Conservation (phyloP, 257 asterid species). For the Plantago elongata region DNA sequence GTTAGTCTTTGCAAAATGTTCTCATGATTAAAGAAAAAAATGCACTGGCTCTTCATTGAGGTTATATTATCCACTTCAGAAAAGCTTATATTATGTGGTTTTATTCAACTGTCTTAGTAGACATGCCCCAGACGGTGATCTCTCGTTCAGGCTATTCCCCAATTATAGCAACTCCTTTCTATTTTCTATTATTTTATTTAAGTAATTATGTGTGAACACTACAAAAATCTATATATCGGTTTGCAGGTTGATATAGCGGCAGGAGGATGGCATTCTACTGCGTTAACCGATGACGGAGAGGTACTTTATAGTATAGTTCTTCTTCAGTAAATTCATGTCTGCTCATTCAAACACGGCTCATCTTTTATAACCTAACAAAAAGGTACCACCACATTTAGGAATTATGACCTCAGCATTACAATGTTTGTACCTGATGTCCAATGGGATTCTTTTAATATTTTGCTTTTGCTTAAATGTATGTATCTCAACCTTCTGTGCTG, state of each 20-base stretch:
- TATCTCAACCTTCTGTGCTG: no score
- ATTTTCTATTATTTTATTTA: no score
- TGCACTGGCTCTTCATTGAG: background rate
- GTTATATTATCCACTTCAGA: background rate
- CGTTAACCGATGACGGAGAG: slow-evolving; percentile 92
- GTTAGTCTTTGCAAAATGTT: no score
- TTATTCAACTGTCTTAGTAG: slow-evolving; percentile 9
- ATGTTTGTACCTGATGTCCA: no score
- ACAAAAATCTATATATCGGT: slow-evolving; percentile 16
- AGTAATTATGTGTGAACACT: no score
- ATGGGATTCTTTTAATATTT: no score
- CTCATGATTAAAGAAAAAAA: background rate
- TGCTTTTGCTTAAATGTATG: no score
- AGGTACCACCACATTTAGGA: background rate
- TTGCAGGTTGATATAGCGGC: slow-evolving; percentile 95
- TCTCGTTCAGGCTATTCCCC: no score
- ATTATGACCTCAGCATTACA: background rate
- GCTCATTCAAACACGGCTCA: background rate
- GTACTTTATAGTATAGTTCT: slow-evolving; percentile 30
- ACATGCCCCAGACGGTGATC: no score
- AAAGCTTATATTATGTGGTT: background rate
- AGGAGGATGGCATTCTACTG: slow-evolving; percentile 99
- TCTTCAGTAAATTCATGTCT: slow-evolving; percentile 2
- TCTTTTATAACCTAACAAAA: background rate
- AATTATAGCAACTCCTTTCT: no score